These are phyloP conservation scores for Camelina laxa DNA, from an alignment of 345 rosid genomes.

Conservation along the genomic window DNA sequence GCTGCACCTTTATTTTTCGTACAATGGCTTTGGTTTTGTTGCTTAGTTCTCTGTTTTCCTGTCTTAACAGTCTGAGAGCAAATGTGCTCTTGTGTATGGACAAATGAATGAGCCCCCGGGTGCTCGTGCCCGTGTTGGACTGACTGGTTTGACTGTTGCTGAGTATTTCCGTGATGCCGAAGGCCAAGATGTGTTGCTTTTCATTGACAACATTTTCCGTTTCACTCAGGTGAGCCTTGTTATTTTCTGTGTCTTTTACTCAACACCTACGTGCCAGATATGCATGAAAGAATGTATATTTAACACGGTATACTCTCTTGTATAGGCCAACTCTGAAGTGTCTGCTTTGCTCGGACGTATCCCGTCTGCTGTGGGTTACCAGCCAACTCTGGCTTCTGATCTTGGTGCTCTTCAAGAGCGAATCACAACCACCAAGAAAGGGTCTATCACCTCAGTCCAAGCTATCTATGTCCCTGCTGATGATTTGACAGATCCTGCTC, in stretches of 20 bases:
- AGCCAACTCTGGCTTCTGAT: constrained; percentile 97
- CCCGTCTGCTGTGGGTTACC: constrained; percentile 99
- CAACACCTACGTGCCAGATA: not conserved
- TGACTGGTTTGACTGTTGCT: constrained; percentile 95
- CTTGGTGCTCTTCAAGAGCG: constrained; percentile 99
- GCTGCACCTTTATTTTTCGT: not conserved
- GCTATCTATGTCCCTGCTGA: constrained; percentile 99
- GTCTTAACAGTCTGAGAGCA: constrained; percentile 73
- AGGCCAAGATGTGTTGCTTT: constrained; percentile 98
- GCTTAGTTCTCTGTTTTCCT: not conserved
- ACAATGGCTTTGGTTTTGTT: not conserved
- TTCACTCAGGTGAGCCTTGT: constrained; percentile 71
- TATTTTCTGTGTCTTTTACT: not conserved
- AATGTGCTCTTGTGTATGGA: constrained; percentile 96
- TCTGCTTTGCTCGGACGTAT: constrained; percentile 99
- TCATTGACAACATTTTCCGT: constrained; percentile 96
- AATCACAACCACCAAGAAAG: constrained; percentile 97
- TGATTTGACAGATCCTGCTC: constrained; percentile 99
- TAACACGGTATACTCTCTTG: not conserved
- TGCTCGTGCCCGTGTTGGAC: constrained; percentile 99
- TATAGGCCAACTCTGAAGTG: constrained; percentile 98
- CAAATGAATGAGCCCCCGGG: constrained; percentile 99
- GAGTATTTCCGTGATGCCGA: constrained; percentile 99
- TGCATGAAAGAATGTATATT: not conserved
- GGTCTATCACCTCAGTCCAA: constrained; percentile 96